A percentile compares a stretch with the other conserved stretches of the same genome.
Evolutionary conservation across 1,284 basidiomycete genomes (phyloP).

Genomic region (Irpex sp.): DNA sequence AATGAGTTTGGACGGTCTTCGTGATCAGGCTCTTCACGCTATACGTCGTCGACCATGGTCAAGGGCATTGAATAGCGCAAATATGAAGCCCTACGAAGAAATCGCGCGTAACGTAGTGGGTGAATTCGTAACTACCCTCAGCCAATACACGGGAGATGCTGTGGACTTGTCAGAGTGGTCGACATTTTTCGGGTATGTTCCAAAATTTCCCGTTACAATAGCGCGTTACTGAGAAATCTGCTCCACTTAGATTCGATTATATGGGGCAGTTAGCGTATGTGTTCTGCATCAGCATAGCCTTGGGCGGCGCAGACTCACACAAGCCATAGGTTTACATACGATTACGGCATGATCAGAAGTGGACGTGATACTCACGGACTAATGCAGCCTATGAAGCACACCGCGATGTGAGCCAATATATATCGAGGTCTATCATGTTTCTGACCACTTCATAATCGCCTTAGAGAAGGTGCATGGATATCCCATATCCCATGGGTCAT

Average conservation of each 20-base stretch:
- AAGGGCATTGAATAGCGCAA: constrained; percentile 13
- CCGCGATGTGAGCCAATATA: constrained; percentile 5
- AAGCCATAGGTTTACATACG: constrained; percentile 11
- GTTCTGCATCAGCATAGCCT: not conserved
- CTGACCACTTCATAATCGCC: not conserved
- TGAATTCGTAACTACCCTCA: constrained; percentile 5
- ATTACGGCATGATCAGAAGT: constrained; percentile 12
- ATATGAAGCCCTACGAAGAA: constrained; percentile 16
- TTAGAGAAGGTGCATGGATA: constrained; percentile 10
- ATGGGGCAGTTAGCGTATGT: constrained; percentile 22
- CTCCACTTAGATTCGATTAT: constrained; percentile 14
- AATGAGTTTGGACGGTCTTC: constrained; percentile 10
- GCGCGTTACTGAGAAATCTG: not conserved
- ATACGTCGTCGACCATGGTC: constrained; percentile 18
- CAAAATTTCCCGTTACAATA: not conserved
- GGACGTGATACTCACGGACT: constrained; percentile 11
- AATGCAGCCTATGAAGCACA: not conserved
- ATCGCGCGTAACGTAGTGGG: constrained; percentile 3
- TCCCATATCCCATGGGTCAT: constrained; percentile 15
- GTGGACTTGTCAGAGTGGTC: constrained; percentile 16
- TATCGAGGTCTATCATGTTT: not conserved
- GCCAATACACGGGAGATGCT: constrained; percentile 1
- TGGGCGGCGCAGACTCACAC: not conserved
- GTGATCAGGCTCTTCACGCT: constrained; percentile 14
- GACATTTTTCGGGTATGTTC: constrained; percentile 17